Base-by-base conservation (phyloP, 2,329 filamentous ascomycete genomes). In the Fusarium sp. region DNA sequence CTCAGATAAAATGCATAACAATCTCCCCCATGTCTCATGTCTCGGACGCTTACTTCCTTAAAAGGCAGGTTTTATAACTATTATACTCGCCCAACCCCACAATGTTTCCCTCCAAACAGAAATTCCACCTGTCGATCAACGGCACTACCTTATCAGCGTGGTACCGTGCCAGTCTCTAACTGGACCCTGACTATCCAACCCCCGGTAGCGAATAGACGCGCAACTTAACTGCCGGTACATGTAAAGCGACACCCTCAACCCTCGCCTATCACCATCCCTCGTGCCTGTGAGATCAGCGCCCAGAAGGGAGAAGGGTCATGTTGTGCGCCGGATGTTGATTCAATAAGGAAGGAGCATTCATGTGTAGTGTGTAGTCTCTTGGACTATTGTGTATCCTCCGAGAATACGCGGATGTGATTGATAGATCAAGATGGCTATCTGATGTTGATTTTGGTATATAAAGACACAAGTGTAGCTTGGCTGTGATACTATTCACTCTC, bases 231-330 rank as follows among this genome's bases (percentile, higher is more conserved):
- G 42, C 50, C 49, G 49, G 48, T n/a, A n/a, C n/a, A n/a, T n/a
- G n/a, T 46, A 46, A n/a, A 41, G 13, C 18, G 34, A 52, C 26
- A 52, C 34, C 31, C 23, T 42, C 49, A 41, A 34, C 31, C 12
- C 23, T 57, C 55, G 25, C 68, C 68, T 71, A 70, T 70, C 68
- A 69, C 49, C n/a, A 49, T 37, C 39, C 68, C 68, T 69, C 68
- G 68, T 70, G 68, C 48, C 39, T 62, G 59, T 14, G 41, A 44
- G 68, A 71, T 70, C 55, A 53, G 42, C 67, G 21, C 63, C 55
- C 41, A 69, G 49, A 71, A 34, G 34, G 31, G 68, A 52, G 41
- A 69, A 25, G 42, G n/a, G 12, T 49, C 34, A 21, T 67, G 31
- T 51, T 53, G 52, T 59, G 51, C 62, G 34, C 48, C 58, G 63